These are phyloP conservation scores for Ascochyta rabiei DNA, from an alignment of 2,329 filamentous ascomycete genomes.

Conservation along the genomic window DNA sequence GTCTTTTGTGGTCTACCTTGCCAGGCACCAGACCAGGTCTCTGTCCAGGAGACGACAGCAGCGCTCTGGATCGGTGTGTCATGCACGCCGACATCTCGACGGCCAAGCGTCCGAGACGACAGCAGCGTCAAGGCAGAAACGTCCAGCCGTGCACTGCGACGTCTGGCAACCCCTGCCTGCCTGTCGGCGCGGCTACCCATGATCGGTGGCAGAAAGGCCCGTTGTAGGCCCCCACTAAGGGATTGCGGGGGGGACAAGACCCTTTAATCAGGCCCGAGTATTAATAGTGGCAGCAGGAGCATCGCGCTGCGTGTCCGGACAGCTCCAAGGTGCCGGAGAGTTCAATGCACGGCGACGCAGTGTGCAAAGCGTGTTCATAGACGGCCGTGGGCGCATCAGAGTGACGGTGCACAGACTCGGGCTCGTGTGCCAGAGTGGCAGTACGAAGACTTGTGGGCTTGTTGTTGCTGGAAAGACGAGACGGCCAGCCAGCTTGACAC, in stretches of 20 bases:
- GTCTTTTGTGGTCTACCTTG: background rate
- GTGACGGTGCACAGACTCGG: background rate
- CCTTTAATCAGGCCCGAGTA: constrained; percentile 14
- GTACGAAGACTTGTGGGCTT: constrained; percentile 10
- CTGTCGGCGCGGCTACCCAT: constrained; percentile 5
- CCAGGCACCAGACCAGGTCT: no score
- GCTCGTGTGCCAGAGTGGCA: background rate
- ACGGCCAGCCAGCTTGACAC: background rate
- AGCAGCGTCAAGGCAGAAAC: background rate
- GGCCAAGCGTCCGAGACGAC: background rate
- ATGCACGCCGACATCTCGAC: no score
- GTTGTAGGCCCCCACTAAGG: constrained; percentile 4
- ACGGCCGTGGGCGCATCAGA: background rate
- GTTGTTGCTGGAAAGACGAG: constrained; percentile 2
- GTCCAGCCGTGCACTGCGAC: background rate
- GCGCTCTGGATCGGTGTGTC: no score
- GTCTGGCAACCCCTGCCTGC: constrained; percentile 10
- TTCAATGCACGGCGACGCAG: background rate
- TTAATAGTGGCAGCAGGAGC: constrained; percentile 6
- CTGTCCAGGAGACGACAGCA: background rate
- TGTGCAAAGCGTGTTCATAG: background rate
- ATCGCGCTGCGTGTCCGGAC: background rate
- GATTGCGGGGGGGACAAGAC: background rate
- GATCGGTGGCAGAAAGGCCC: constrained; percentile 1
- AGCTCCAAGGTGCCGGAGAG: background rate